phyloP scores from a whole-genome alignment of 176 grass and related monocot genomes.

The Carex scoparia region DNA sequence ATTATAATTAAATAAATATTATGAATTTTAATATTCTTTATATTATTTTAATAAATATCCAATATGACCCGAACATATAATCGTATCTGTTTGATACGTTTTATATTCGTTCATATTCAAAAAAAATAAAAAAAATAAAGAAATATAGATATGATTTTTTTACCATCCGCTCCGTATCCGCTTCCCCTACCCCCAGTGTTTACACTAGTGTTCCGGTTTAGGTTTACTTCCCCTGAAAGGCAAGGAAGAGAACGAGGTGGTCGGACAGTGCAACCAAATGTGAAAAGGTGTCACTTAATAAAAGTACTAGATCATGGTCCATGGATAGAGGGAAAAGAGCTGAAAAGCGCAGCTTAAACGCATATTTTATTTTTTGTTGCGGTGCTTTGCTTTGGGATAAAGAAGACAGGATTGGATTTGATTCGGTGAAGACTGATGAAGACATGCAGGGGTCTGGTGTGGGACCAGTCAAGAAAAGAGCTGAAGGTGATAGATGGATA shows the following conservation, averaged over 20 bases:
- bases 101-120: too few species aligned
- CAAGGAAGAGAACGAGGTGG: conserved; percentile 6
- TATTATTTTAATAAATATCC: too few species aligned
- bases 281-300: conserved; percentile 15
- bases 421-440: conserved; percentile 13
- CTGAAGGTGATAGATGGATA: background rate
- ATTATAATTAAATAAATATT: too few species aligned
- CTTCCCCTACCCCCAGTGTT: background rate
- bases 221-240: conserved; percentile 22
- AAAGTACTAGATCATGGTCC: conserved; percentile 1
- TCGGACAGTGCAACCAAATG: background rate
- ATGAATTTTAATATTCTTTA: too few species aligned
- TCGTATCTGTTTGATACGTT: too few species aligned
- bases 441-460: conserved; percentile 14
- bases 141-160: too few species aligned
- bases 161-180: too few species aligned
- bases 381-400: conserved; percentile 17
- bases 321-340: background rate
- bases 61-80: too few species aligned
- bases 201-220: background rate
- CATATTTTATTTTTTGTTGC: background rate
- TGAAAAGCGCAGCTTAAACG: conserved; percentile 15
- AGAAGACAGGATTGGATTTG: conserved; percentile 14
- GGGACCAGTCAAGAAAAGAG: conserved; percentile 1
- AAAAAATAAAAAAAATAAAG: too few species aligned